A percentile compares a stretch with the other conserved stretches of the same genome.
phyloP scores from a whole-genome alignment of 371 early-diverging fungal genomes.

The Batrachochytrium dendrobatidis region DNA sequence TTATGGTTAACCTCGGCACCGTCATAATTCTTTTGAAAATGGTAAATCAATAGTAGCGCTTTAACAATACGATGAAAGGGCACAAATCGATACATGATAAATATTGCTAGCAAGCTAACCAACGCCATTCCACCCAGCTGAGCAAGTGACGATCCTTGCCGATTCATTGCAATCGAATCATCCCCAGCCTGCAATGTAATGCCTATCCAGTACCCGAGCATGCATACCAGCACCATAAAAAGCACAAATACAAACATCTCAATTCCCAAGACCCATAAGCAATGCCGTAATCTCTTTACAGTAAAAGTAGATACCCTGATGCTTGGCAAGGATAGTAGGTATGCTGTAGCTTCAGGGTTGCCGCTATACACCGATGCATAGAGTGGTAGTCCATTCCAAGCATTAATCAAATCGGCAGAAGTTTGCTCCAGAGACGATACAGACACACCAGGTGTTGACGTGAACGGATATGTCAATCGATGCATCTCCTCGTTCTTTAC shows the following conservation, averaged over 20 bases:
- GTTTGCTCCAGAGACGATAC: background rate
- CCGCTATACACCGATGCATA: constrained; percentile 24
- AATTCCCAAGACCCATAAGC: constrained; percentile 17
- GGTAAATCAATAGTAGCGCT: constrained; percentile 7
- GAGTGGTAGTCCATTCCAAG: constrained; percentile 24
- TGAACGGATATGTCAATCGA: too few relatives aligned
- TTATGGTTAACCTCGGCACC: too few relatives aligned
- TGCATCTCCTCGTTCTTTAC: too few relatives aligned
- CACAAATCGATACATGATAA: constrained; percentile 23
- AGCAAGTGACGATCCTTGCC: constrained; percentile 1
- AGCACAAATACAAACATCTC: constrained; percentile 22
- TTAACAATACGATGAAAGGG: constrained; percentile 21
- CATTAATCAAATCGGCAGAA: too few relatives aligned
- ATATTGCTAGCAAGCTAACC: constrained; percentile 16
- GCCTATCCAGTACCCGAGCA: constrained; percentile 13
- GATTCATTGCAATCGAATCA: background rate
- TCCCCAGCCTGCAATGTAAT: background rate
- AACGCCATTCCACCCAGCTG: constrained; percentile 26
- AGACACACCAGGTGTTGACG: too few relatives aligned
- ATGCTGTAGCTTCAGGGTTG: constrained; percentile 16
- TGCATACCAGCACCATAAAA: constrained; percentile 15
- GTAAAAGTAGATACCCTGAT: constrained; percentile 10
- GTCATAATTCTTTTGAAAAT: background rate
- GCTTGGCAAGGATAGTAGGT: constrained; percentile 8
- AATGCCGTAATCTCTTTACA: constrained; percentile 12